Conservation (phyloP, 176 grass and related monocot genomes). For the Stipa capillata region DNA sequence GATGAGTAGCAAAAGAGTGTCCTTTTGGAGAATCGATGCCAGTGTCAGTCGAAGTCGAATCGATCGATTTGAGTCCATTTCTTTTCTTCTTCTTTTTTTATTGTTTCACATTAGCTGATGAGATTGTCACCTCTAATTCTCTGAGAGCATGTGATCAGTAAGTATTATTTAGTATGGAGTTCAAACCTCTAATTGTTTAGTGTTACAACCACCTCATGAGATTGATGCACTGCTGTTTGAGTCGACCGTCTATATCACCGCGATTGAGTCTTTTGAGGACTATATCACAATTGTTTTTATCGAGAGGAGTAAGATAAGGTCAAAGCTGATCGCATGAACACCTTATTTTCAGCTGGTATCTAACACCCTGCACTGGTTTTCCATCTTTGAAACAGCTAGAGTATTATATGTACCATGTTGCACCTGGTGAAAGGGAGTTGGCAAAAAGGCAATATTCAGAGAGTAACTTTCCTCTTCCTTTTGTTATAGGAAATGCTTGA, state of each 20-base stretch:
- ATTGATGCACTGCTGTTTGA: background rate
- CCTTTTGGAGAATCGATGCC: background rate
- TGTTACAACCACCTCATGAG: background rate
- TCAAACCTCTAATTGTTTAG: too few relatives aligned
- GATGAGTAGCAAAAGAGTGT: too few relatives aligned
- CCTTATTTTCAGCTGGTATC: background rate
- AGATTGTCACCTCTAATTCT: background rate
- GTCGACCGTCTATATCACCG: background rate
- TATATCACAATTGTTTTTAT: background rate
- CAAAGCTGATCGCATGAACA: background rate
- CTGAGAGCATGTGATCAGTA: background rate
- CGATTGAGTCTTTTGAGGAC: background rate
- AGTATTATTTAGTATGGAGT: background rate
- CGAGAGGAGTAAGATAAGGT: background rate
- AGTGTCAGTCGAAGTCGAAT: background rate
- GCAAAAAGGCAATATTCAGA: background rate
- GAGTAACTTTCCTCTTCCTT: background rate
- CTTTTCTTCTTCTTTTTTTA: background rate
- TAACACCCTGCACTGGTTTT: background rate
- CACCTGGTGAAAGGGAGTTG: background rate
- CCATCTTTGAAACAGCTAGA: background rate
- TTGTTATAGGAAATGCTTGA: background rate
- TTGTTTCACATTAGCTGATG: background rate
- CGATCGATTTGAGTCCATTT: too few relatives aligned
- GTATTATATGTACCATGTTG: background rate